Evolutionary conservation across 1,284 basidiomycete species (phyloP).

Genomic region (Cutaneotrichosporon sp.): DNA sequence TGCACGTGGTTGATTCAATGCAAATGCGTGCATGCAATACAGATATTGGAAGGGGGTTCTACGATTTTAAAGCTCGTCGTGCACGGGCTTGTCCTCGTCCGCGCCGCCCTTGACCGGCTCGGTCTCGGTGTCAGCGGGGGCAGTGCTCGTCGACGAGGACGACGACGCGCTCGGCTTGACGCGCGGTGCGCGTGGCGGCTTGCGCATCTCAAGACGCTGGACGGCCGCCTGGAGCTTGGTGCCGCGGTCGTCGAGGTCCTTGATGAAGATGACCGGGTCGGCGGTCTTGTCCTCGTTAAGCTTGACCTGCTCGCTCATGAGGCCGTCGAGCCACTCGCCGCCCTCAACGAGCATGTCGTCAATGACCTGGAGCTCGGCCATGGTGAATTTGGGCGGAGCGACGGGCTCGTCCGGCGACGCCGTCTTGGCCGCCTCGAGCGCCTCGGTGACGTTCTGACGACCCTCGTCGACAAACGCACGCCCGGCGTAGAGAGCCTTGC

Average conservation of each 20-base stretch:
- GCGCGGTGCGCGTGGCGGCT: constrained; percentile 12
- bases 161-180: constrained; percentile 4
- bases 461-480: constrained; percentile 77
- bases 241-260: constrained; percentile 73
- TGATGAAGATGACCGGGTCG: constrained; percentile 72
- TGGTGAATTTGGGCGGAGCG: constrained; percentile 68
- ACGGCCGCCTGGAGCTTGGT: constrained; percentile 71
- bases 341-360: constrained; percentile 69
- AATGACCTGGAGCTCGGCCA: constrained; percentile 69
- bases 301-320: constrained; percentile 70
- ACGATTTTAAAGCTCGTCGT: constrained; percentile 12
- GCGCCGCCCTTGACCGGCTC: not conserved
- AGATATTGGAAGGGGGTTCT: not conserved
- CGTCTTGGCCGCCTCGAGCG: constrained; percentile 51
- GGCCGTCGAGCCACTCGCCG: constrained; percentile 70
- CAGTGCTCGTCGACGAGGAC: no score
- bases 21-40: not conserved
- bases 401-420: constrained; percentile 47
- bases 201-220: constrained; percentile 15
- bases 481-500: constrained; percentile 58
- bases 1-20: not conserved
- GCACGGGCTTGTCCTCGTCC: not conserved
- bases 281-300: constrained; percentile 58
- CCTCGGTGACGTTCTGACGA: constrained; percentile 53
- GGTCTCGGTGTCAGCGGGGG: not conserved